Percentiles rank a stretch among this genome's conserved stretches.
Evolutionary conservation across 139 green algal genomes (phyloP).

Genomic region (Chlamydomonas sp.): DNA sequence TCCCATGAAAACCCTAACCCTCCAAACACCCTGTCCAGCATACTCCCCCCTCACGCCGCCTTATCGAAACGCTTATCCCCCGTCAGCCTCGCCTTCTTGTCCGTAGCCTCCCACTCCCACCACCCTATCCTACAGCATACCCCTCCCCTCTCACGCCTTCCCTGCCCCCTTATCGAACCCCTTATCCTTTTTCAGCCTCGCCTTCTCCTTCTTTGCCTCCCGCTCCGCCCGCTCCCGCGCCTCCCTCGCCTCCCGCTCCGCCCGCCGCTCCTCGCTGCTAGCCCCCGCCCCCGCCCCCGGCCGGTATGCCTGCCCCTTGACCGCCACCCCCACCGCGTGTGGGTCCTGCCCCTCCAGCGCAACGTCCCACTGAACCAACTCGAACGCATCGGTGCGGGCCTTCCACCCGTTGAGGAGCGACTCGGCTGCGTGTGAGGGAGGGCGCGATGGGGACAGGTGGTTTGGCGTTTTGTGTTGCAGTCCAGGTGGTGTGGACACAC

Average conservation of each 20-base stretch:
- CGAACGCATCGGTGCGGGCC: slow-evolving; percentile 36
- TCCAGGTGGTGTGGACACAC: not conserved
- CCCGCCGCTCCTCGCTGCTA: not conserved
- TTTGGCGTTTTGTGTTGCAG: not conserved
- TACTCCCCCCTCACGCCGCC: no score
- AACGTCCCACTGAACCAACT: slow-evolving; percentile 61
- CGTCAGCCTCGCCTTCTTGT: no score
- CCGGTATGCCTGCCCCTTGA: slow-evolving; percentile 43
- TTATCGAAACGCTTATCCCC: no score
- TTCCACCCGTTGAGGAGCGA: slow-evolving; percentile 16
- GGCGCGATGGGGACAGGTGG: no score
- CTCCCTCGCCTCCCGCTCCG: not conserved
- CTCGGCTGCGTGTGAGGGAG: not conserved
- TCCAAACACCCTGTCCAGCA: no score
- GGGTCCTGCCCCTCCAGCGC: slow-evolving; percentile 58
- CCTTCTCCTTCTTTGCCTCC: not conserved
- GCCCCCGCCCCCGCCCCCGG: not conserved
- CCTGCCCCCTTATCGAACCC: not conserved
- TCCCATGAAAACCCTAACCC: no score
- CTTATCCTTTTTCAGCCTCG: not conserved
- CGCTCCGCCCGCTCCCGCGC: slow-evolving; percentile 24
- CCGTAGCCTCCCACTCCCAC: not conserved
- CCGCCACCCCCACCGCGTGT: slow-evolving; percentile 65
- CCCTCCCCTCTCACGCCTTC: not conserved
- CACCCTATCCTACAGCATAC: no score